These are phyloP conservation scores for Elaeis guineensis DNA, from an alignment of 176 grass and related monocot genomes.

Conservation along the genomic window DNA sequence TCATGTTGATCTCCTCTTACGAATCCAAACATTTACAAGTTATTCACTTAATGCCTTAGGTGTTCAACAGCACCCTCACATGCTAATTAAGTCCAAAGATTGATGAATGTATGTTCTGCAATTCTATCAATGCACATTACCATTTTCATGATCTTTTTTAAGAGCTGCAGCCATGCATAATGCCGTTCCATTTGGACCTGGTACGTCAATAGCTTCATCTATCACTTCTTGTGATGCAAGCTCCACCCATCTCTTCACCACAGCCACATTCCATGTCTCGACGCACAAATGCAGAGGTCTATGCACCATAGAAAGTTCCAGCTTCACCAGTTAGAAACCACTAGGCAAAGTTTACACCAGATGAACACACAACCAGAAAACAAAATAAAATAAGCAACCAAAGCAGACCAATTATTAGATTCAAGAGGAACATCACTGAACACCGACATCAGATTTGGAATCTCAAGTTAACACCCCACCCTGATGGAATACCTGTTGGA, in stretches of 20 bases:
- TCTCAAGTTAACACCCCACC: too few species aligned
- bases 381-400: background rate
- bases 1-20: too few species aligned
- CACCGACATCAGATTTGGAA: too few species aligned
- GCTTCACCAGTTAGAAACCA: constrained; percentile 13
- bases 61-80: too few species aligned
- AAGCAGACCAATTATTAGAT: too few species aligned
- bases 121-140: constrained; percentile 27
- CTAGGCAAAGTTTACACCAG: background rate
- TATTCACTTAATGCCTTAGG: too few species aligned
- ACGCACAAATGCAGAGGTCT: constrained; percentile 97
- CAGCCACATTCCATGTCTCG: constrained; percentile 75
- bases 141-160: constrained; percentile 94
- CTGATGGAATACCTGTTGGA: too few species aligned
- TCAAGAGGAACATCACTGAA: too few species aligned
- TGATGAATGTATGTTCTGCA: too few species aligned
- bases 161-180: constrained; percentile 96
- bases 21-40: too few species aligned
- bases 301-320: constrained; percentile 21
- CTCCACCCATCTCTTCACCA: constrained; percentile 85
- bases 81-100: too few species aligned
- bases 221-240: constrained; percentile 72
- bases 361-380: background rate
- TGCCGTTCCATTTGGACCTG: constrained; percentile 69
- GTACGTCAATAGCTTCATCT: constrained; percentile 62